A percentile compares a stretch with the other conserved stretches of the same genome.
Conservation (phyloP, 1,284 basidiomycete genomes). For the Ustilago shanxiensis region DNA sequence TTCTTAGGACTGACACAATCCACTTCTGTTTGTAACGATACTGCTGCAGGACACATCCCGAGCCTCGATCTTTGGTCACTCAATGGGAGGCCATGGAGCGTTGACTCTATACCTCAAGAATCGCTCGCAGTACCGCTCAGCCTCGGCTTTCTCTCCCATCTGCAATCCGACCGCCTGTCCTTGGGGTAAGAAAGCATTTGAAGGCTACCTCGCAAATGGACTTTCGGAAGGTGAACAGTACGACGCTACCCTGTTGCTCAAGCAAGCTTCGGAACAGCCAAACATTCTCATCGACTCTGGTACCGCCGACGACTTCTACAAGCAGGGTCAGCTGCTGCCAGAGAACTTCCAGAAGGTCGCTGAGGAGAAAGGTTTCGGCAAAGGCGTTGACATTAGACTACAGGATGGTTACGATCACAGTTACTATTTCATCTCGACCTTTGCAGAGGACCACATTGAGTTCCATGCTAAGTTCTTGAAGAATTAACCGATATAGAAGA, state of each 20-base stretch:
- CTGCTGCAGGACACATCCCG: constrained; percentile 33
- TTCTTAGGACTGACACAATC: background rate
- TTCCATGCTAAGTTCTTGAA: constrained; percentile 67
- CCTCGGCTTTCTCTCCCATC: constrained; percentile 94
- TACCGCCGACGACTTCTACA: constrained; percentile 86
- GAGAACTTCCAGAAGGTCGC: constrained; percentile 87
- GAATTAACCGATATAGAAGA: background rate
- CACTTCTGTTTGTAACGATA: background rate
- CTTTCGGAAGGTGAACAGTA: constrained; percentile 82
- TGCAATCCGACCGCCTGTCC: constrained; percentile 86
- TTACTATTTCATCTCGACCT: constrained; percentile 77
- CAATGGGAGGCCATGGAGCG: constrained; percentile 96
- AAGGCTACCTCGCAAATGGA: constrained; percentile 82
- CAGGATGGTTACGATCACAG: constrained; percentile 91
- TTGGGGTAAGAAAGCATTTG: constrained; percentile 94
- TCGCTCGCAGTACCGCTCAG: constrained; percentile 80
- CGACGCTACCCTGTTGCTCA: constrained; percentile 87
- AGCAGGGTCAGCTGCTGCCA: constrained; percentile 85
- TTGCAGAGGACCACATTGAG: constrained; percentile 71
- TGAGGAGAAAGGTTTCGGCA: constrained; percentile 79
- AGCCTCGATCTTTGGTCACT: constrained; percentile 70
- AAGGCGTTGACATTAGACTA: constrained; percentile 79
- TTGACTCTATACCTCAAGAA: constrained; percentile 87
- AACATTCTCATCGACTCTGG: constrained; percentile 72
- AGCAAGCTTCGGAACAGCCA: constrained; percentile 74